Evolutionary conservation across 148 eudicot genomes (phyloP), one percentile per base, ranked within the genome.

Genomic region (Rhododendron mucronatum): DNA sequence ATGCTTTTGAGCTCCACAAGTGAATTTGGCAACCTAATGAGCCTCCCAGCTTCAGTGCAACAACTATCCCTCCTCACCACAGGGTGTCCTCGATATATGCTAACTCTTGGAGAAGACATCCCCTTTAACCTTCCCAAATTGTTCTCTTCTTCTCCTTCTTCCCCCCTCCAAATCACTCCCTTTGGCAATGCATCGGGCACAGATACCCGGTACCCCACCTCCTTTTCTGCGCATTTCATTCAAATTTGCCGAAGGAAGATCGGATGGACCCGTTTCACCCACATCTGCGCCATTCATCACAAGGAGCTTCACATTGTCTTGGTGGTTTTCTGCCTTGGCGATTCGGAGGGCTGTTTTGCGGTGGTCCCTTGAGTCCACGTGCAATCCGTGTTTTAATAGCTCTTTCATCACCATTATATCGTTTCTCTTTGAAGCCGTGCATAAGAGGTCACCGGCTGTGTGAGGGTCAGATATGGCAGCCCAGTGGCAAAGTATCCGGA

Each of bases 11-110:
- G 94, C 33, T 93, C 94, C 23, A 67, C 81, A 1, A 95, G 87
- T 69, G 96, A 92, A 78, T 61, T 88, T 13, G 98, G 98, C 87
- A 95, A 79, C 86, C 82, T 90, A 57, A 95, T 77, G 76, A 95
- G 90, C 87, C 87, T 89, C 77, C 98, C 93, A 30, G 92, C 88
- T 75, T 91, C 87, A n/a, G 87, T 89, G 78, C 88, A 90, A 11
- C 80, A 33, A 16, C 47, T 81, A 5, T 84, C 85, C 53, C 90
- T 86, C 53, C 92, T 90, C 35, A 65, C 26, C 85, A 73, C 30
- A 77, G 94, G 89, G 50, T 85, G 95, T 78, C 98, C 96, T 85
- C 86, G 90, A 83, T 90, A 94, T 39, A 95, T 82, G 67, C 92
- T 94, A 44, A 95, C 92, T 85, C 96, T 91, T 45, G 85, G 59